Evolutionary conservation across 1,139 yeast species (phyloP).

Genomic region (Yamadazyma dendronema): DNA sequence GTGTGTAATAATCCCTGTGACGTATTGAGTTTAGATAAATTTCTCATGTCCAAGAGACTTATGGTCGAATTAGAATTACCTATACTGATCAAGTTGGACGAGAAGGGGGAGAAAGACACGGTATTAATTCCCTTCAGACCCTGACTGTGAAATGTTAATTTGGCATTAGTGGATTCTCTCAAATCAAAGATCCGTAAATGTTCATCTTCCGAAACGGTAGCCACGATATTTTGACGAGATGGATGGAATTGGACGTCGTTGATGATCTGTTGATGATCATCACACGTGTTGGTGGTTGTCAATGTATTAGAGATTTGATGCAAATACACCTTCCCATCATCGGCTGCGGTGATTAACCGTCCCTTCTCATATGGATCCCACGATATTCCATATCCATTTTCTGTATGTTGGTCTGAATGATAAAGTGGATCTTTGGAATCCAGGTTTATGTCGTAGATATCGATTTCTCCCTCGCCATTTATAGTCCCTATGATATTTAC

Average conservation of each 20-base stretch:
- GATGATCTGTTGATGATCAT: slow-evolving; percentile 55
- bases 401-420: slow-evolving; percentile 53
- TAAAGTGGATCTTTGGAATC: slow-evolving; percentile 25
- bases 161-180: slow-evolving; percentile 26
- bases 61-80: slow-evolving; percentile 72
- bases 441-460: slow-evolving; percentile 51
- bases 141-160: slow-evolving; percentile 27
- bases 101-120: slow-evolving; percentile 62
- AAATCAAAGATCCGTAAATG: slow-evolving; percentile 43
- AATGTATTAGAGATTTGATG: slow-evolving; percentile 44
- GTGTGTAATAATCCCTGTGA: slow-evolving; percentile 62
- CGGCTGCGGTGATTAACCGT: slow-evolving; percentile 57
- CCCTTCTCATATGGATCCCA: slow-evolving; percentile 56
- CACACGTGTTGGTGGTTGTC: slow-evolving; percentile 21
- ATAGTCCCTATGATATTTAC: slow-evolving; percentile 71
- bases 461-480: slow-evolving; percentile 71
- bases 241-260: slow-evolving; percentile 75
- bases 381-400: slow-evolving; percentile 70
- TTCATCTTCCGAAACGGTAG: slow-evolving; percentile 70
- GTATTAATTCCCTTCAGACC: slow-evolving; percentile 55
- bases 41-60: slow-evolving; percentile 59
- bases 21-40: slow-evolving; percentile 34
- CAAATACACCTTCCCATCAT: slow-evolving; percentile 59
- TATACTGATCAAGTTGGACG: slow-evolving; percentile 57
- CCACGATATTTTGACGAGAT: slow-evolving; percentile 50